These are phyloP conservation scores for Aspergillus sp. DNA, from an alignment of 2,329 filamentous ascomycete genomes.

Conservation along the genomic window DNA sequence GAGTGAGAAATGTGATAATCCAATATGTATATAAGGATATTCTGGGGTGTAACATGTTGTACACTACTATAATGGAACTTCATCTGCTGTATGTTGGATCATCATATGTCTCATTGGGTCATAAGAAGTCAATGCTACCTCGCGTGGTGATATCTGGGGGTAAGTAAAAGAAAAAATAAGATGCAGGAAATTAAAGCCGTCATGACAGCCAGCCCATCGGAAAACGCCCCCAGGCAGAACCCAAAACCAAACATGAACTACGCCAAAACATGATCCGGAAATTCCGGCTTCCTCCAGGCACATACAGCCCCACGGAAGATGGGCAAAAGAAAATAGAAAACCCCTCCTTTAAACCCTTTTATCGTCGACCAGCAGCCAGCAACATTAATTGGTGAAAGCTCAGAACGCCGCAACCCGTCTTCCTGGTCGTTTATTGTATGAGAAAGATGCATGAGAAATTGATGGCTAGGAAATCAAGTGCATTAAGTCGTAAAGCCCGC, in stretches of 20 bases:
- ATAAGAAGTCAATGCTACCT: too few species aligned
- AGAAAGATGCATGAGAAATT: slow-evolving; percentile 6
- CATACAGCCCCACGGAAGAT: background rate
- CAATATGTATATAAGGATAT: too few species aligned
- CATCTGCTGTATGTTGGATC: too few species aligned
- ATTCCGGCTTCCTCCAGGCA: background rate
- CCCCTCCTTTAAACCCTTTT: background rate
- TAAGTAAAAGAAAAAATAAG: background rate
- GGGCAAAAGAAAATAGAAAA: background rate
- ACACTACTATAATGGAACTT: too few species aligned
- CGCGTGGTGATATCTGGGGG: too few species aligned
- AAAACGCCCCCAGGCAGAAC: background rate
- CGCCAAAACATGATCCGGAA: background rate
- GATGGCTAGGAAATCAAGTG: background rate
- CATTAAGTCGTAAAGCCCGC: background rate
- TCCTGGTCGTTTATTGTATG: slow-evolving; percentile 1
- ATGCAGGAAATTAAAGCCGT: background rate
- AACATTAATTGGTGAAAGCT: background rate
- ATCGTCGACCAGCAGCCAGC: background rate
- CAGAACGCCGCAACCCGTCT: slow-evolving; percentile 6
- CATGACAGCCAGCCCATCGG: background rate
- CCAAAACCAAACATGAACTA: background rate
- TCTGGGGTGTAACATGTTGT: too few species aligned
- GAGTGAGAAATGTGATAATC: too few species aligned
- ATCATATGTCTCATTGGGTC: too few species aligned